phyloP scores from a whole-genome alignment of 495 filamentous ascomycete species.

The Penicillium riverlandense region DNA sequence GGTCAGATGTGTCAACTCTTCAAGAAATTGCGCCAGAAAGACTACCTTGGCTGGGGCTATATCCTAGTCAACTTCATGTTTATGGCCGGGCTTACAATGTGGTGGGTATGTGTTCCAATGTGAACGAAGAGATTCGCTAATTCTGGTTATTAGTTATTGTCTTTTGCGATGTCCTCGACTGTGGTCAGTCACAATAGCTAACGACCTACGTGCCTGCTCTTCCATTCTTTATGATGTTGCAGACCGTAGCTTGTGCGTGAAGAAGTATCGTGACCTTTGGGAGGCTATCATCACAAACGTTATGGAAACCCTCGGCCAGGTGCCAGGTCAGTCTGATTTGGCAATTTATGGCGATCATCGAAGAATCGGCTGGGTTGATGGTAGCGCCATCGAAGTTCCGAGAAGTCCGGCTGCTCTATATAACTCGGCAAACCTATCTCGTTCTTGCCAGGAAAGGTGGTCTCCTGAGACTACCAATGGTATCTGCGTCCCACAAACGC shows the following conservation, averaged over 20 bases:
- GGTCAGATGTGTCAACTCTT: conserved; percentile 36
- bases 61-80: conserved; percentile 33
- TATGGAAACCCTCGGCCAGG: background rate
- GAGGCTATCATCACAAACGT: conserved; percentile 2
- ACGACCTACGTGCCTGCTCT: conserved; percentile 3
- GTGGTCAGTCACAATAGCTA: conserved; percentile 1
- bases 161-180: conserved; percentile 1
- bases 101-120: conserved; percentile 3
- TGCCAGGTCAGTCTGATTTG: background rate
- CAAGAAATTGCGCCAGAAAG: conserved; percentile 30
- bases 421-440: too few relatives aligned
- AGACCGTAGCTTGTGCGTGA: background rate
- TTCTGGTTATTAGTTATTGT: background rate
- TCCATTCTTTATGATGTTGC: conserved; percentile 2
- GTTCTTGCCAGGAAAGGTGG: too few relatives aligned
- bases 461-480: too few relatives aligned
- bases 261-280: conserved; percentile 4
- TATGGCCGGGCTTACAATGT: conserved; percentile 33
- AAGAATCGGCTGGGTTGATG: too few relatives aligned
- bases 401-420: too few relatives aligned
- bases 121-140: background rate
- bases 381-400: too few relatives aligned
- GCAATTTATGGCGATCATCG: too few relatives aligned
- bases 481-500: too few relatives aligned
- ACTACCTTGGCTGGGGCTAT: conserved; percentile 33